These are phyloP conservation scores for Rhodotorula sp. DNA, from an alignment of 1,284 basidiomycete genomes.

Conservation along the genomic window DNA sequence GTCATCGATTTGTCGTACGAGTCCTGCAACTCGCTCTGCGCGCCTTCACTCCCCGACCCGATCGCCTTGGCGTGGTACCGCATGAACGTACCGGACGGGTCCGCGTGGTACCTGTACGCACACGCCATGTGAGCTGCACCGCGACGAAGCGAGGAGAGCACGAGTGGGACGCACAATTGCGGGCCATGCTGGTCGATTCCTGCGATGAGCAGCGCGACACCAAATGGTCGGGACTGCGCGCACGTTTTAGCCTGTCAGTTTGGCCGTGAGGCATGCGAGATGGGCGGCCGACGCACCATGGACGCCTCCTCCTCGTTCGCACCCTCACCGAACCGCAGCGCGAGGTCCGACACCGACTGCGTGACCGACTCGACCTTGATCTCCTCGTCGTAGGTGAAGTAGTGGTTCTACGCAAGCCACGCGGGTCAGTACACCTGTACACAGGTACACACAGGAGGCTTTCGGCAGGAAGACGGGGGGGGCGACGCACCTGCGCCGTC, in stretches of 20 bases:
- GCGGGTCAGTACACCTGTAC: background rate
- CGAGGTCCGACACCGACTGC: conserved; percentile 97
- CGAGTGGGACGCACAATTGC: conserved; percentile 67
- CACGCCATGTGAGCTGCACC: conserved; percentile 26
- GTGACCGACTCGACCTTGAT: conserved; percentile 97
- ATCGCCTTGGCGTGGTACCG: conserved; percentile 98
- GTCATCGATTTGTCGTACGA: conserved; percentile 98
- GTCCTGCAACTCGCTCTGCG: conserved; percentile 94
- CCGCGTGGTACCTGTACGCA: conserved; percentile 80
- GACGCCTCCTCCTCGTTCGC: conserved; percentile 86
- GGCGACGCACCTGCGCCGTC: conserved; percentile 60
- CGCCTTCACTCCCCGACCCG: conserved; percentile 95
- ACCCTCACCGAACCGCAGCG: conserved; percentile 96
- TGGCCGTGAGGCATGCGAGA: background rate
- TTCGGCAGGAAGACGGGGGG: background rate
- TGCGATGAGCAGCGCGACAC: conserved; percentile 94
- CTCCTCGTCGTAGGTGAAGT: conserved; percentile 94
- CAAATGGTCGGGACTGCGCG: conserved; percentile 88
- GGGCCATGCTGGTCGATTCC: conserved; percentile 95
- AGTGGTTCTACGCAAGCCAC: conserved; percentile 72
- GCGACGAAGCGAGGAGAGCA: background rate
- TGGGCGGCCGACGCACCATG: conserved; percentile 69
- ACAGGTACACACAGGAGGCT: too few species aligned
- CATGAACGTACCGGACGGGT: conserved; percentile 98
- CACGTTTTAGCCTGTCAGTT: background rate